phyloP scores from a whole-genome alignment of 2,329 filamentous ascomycete species.

The Zymoseptoria tritici region DNA sequence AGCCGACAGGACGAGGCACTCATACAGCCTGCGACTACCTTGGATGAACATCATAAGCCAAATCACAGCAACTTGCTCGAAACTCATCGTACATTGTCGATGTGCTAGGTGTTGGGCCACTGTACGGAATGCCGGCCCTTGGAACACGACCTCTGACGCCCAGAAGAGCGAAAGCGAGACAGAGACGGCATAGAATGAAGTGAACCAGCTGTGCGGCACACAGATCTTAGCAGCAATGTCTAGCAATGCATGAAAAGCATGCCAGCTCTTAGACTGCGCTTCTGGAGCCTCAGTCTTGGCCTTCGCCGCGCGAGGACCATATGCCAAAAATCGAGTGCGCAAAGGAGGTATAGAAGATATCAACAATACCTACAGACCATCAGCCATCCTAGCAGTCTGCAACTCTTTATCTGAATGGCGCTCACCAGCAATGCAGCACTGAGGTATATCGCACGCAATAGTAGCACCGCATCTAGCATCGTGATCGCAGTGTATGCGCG shows the following conservation, averaged over 20 bases:
- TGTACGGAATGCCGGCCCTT: constrained; percentile 47
- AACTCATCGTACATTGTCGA: constrained; percentile 44
- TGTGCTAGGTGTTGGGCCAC: constrained; percentile 31
- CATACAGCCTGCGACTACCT: constrained; percentile 65
- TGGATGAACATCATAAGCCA: constrained; percentile 72
- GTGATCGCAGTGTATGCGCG: neutral
- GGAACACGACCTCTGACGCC: constrained; percentile 46
- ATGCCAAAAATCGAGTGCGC: constrained; percentile 50
- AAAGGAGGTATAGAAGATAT: constrained; percentile 46
- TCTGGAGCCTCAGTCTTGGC: neutral
- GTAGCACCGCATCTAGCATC: constrained; percentile 8
- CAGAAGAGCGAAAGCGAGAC: constrained; percentile 65
- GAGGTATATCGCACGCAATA: constrained; percentile 17
- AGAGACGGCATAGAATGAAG: constrained; percentile 75
- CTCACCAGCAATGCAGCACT: constrained; percentile 17
- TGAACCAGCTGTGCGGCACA: constrained; percentile 85
- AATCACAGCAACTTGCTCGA: constrained; percentile 55
- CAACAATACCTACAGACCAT: constrained; percentile 40
- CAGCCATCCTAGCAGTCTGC: constrained; percentile 11
- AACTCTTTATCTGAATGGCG: neutral
- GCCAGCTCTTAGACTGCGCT: neutral
- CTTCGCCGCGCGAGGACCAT: constrained; percentile 45
- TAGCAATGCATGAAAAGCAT: constrained; percentile 8
- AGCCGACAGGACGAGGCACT: constrained; percentile 59
- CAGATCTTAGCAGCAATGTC: constrained; percentile 48